These are phyloP conservation scores for Geranium brycei DNA, from an alignment of 345 rosid genomes.

Conservation along the genomic window DNA sequence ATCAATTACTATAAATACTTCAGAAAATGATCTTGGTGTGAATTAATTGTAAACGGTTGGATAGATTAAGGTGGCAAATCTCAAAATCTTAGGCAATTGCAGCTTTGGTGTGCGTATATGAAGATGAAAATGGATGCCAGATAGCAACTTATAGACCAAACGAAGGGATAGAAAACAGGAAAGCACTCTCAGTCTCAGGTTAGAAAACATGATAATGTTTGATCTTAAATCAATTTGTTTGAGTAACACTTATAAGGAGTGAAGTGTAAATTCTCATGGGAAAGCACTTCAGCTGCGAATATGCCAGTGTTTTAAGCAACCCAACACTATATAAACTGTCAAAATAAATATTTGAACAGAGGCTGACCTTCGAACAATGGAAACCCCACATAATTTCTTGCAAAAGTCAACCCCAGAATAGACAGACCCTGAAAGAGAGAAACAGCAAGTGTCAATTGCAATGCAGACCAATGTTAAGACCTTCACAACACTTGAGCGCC, in stretches of 20 bases:
- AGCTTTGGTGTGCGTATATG: no score
- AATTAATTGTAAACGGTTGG: not conserved
- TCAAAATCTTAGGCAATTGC: no score
- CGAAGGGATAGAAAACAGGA: no score
- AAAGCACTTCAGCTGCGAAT: not conserved
- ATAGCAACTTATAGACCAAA: no score
- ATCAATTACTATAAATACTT: no score
- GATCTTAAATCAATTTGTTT: not conserved
- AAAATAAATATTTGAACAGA: conserved; percentile 23
- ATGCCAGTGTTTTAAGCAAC: not conserved
- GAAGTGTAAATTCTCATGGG: not conserved
- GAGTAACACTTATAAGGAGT: not conserved
- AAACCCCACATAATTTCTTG: conserved; percentile 96
- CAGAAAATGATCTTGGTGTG: no score
- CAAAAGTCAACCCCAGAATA: conserved; percentile 97
- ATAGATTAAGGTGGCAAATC: not conserved
- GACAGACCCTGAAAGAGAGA: conserved; percentile 44
- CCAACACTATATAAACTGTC: not conserved
- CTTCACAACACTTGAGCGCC: no score
- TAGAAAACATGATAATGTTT: not conserved
- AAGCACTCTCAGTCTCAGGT: not conserved
- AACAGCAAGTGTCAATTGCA: not conserved
- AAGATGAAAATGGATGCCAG: no score
- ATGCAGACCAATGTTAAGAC: not conserved
- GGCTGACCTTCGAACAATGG: conserved; percentile 87